Evolutionary conservation across 2,329 filamentous ascomycete species (phyloP), one percentile per base, ranked within the genome.

Genomic region (Alternaria consortialis): DNA sequence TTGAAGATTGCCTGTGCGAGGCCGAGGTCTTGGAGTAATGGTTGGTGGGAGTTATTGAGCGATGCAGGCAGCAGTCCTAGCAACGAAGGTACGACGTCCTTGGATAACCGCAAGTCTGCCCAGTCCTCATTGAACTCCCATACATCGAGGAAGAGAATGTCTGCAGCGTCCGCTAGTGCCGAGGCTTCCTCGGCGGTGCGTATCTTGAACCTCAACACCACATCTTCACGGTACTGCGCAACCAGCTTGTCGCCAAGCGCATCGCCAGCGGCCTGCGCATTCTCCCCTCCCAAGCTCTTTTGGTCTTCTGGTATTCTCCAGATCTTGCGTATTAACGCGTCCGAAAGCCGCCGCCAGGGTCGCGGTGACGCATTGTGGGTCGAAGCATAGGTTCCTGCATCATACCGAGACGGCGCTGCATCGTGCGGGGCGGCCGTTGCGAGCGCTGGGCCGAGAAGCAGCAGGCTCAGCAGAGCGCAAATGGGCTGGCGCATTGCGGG

Each of bases 141-240:
- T 2, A 98, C 87, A 74, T 99, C 95, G 42, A 98, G 83, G 70
- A 95, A 90, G 25, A 97, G 85, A 17, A 88, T 87, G 62, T 91
- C 85, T 1, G 89, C 85, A 3, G 92, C 93, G 58, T 91, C 86
- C n/a, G 89, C 85, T 57, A 97, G 82, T 1, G 90, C 90, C 34
- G 81, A 79, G 60, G 91, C 89, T 73, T 97, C 91, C 20, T 88
- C 84, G 3, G 84, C 79, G 27, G 86, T 88, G 63, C 86, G 89
- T 56, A 97, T 82, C 72, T 91, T 92, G 84, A 98, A 97, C 39
- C 95, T 89, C 64, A 98, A 82, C 15, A 99, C 93, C n/a, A 97
- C 85, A 78, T 97, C 90, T 64, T 90, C 87, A 63, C 88, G 87
- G 76, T 97, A 97, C 61, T 82, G 81, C 32, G 83, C 80, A 31